Evolutionary conservation across 495 filamentous ascomycete species (phyloP).

Genomic region (Beverwykella pulmonaria): DNA sequence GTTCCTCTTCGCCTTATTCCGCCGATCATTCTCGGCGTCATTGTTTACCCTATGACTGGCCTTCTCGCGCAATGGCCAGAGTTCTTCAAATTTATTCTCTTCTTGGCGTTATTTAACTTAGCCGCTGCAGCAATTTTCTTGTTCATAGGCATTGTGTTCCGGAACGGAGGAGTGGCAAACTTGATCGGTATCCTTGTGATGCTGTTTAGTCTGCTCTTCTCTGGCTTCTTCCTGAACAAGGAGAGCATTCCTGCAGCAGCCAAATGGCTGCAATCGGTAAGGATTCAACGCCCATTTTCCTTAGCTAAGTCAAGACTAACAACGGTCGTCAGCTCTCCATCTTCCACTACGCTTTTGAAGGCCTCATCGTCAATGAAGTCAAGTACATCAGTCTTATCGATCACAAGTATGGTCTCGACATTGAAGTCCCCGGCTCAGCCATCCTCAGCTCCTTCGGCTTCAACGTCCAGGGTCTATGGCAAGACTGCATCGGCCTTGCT

Average conservation of each 20-base stretch:
- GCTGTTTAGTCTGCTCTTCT: constrained; percentile 95
- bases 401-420: constrained; percentile 89
- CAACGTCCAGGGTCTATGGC: constrained; percentile 79
- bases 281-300: constrained; percentile 27
- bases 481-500: constrained; percentile 77
- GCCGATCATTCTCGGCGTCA: constrained; percentile 93
- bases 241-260: constrained; percentile 83
- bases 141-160: constrained; percentile 95
- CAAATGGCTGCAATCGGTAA: constrained; percentile 82
- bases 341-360: constrained; percentile 98
- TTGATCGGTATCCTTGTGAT: constrained; percentile 94
- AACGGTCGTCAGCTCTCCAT: constrained; percentile 72
- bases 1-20: constrained; percentile 91
- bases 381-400: constrained; percentile 86
- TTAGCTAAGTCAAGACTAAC: not conserved
- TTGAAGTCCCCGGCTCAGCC: constrained; percentile 90
- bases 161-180: constrained; percentile 89
- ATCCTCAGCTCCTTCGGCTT: constrained; percentile 96
- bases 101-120: constrained; percentile 93
- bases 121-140: constrained; percentile 90
- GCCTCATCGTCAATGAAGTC: constrained; percentile 96
- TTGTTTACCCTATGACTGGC: constrained; percentile 99
- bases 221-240: constrained; percentile 89
- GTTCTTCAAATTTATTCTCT: constrained; percentile 88
- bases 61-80: constrained; percentile 78